phyloP scores from a whole-genome alignment of 2,329 filamentous ascomycete species.

The Alternaria hordeiaustralica region DNA sequence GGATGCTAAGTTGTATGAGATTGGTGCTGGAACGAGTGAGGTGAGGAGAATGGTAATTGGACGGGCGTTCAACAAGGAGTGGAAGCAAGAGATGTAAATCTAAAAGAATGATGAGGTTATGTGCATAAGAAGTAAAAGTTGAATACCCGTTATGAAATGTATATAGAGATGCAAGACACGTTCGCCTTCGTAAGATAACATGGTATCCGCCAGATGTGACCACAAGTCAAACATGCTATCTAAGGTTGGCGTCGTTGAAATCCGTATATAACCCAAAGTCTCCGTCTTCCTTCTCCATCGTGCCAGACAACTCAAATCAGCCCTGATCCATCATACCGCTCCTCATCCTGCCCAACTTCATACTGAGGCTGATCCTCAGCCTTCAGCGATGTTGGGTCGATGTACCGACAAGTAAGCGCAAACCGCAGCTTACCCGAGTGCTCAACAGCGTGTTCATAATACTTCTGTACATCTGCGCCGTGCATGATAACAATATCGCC shows the following conservation, averaged over 20 bases:
- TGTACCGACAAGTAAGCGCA: conserved; percentile 63
- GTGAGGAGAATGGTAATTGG: conserved; percentile 94
- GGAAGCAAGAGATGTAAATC: conserved; percentile 44
- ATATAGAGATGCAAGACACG: not conserved
- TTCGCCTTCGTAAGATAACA: not conserved
- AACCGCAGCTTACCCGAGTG: conserved; percentile 61
- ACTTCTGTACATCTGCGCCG: conserved; percentile 63
- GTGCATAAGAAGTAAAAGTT: not conserved
- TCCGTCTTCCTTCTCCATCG: too few species aligned
- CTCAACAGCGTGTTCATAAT: conserved; percentile 65
- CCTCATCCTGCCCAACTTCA: conserved; percentile 44
- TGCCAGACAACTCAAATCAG: not conserved
- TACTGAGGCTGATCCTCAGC: conserved; percentile 49
- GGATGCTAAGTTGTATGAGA: conserved; percentile 87
- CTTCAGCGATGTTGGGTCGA: conserved; percentile 55
- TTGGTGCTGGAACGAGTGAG: conserved; percentile 95
- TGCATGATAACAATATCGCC: conserved; percentile 72
- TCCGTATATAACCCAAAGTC: not conserved
- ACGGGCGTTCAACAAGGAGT: conserved; percentile 88
- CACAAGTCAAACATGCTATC: not conserved
- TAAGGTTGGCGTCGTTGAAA: not conserved
- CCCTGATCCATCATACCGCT: conserved; percentile 45
- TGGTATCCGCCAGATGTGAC: not conserved
- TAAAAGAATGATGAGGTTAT: too few species aligned
- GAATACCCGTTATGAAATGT: not conserved